Percentiles rank a stretch among this genome's conserved stretches.
phyloP scores from a whole-genome alignment of 306 rosid species.

The Casuarina cunninghamiana region DNA sequence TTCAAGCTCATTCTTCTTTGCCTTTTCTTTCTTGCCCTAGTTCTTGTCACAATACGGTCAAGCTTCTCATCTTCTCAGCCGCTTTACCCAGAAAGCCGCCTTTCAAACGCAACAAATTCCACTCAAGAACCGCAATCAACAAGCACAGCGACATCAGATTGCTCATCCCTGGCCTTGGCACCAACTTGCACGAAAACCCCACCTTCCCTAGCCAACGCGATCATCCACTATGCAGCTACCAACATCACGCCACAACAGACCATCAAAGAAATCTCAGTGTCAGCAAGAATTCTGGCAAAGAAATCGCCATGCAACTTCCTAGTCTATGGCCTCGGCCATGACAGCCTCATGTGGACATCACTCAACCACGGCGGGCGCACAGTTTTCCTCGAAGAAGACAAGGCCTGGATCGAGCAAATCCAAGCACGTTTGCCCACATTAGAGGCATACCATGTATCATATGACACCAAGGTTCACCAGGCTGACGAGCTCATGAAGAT shows the following conservation, averaged over 20 bases:
- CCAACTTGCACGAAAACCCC: constrained; percentile 70
- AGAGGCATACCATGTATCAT: constrained; percentile 69
- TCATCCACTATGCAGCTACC: constrained; percentile 81
- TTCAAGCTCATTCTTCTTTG: constrained; percentile 52
- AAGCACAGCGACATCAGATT: constrained; percentile 14
- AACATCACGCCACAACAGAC: constrained; percentile 93
- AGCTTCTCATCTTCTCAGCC: constrained; percentile 44
- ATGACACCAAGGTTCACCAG: constrained; percentile 71
- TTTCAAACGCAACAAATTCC: constrained; percentile 32
- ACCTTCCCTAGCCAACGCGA: constrained; percentile 62
- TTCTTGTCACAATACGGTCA: constrained; percentile 50
- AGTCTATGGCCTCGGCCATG: constrained; percentile 85
- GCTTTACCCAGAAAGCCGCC: constrained; percentile 29
- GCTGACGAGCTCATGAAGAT: constrained; percentile 54
- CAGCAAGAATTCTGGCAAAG: constrained; percentile 52
- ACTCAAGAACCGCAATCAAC: constrained; percentile 6
- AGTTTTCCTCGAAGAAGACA: constrained; percentile 81
- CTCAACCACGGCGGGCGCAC: constrained; percentile 92
- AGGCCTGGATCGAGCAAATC: constrained; percentile 69
- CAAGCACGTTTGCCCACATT: constrained; percentile 44
- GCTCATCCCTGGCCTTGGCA: constrained; percentile 33
- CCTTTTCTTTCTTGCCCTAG: constrained; percentile 39
- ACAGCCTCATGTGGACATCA: constrained; percentile 90
- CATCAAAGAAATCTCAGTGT: constrained; percentile 65
- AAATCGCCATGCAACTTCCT: constrained; percentile 89